Conservation (phyloP, 2,329 filamentous ascomycete species). For the Bretziella fagacearum region DNA sequence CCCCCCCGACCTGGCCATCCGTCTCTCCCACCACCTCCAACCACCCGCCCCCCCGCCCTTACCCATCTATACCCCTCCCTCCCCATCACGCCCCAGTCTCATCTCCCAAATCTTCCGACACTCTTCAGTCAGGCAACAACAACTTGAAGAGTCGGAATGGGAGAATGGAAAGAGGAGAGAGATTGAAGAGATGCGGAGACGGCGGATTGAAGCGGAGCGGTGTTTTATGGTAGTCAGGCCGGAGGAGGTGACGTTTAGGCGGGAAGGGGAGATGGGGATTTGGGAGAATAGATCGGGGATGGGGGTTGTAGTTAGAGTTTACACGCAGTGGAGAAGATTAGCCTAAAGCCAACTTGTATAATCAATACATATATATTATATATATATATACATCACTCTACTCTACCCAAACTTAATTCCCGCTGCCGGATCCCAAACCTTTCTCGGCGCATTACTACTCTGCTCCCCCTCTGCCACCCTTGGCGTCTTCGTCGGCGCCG, state of each 20-base stretch:
- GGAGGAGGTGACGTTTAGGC: constrained; percentile 34
- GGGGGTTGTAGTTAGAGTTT: constrained; percentile 30
- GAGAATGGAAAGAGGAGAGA: neutral
- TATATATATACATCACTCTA: neutral
- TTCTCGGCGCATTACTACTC: constrained; percentile 16
- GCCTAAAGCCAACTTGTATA: neutral
- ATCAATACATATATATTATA: neutral
- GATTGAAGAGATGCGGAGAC: neutral
- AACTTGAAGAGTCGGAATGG: neutral
- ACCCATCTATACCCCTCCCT: neutral
- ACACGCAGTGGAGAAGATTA: neutral
- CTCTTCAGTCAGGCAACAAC: neutral
- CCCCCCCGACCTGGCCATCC: constrained; percentile 15
- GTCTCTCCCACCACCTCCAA: neutral
- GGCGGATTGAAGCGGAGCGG: neutral
- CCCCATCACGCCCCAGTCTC: neutral
- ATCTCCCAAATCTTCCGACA: neutral
- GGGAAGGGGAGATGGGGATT: constrained; percentile 34
- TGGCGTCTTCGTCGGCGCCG: constrained; percentile 19
- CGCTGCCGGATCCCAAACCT: constrained; percentile 13
- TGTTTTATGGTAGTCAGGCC: constrained; percentile 25
- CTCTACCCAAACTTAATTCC: constrained; percentile 17
- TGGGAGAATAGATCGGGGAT: constrained; percentile 35
- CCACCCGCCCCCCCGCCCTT: neutral
- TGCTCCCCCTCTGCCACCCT: constrained; percentile 14